phyloP scores from a whole-genome alignment of 1,139 yeast genomes.

The Nematodospora anomalae region DNA sequence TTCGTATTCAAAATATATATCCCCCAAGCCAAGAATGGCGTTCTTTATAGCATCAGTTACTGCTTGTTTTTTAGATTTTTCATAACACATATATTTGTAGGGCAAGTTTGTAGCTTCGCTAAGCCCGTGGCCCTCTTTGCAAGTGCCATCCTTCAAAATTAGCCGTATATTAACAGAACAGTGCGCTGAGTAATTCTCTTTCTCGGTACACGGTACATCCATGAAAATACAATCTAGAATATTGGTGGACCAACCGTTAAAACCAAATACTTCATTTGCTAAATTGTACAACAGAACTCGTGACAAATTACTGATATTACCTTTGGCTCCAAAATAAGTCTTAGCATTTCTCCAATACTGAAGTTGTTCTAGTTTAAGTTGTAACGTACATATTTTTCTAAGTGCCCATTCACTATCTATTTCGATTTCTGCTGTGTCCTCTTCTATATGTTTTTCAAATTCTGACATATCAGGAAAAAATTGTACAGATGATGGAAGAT shows the following conservation, averaged over 20 bases:
- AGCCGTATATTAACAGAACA: constrained; percentile 36
- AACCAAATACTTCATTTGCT: constrained; percentile 69
- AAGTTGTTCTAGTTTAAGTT: constrained; percentile 31
- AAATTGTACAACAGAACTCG: constrained; percentile 40
- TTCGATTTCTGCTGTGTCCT: constrained; percentile 3
- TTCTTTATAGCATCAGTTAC: constrained; percentile 48
- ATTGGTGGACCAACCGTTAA: constrained; percentile 63
- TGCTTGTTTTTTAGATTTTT: constrained; percentile 54
- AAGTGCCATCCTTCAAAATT: constrained; percentile 51
- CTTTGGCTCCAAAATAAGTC: constrained; percentile 7
- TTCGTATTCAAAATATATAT: constrained; percentile 22
- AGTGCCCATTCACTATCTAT: constrained; percentile 29
- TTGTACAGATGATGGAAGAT: constrained; percentile 19
- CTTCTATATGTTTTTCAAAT: constrained; percentile 17
- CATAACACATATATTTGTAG: constrained; percentile 32
- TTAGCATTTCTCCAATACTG: constrained; percentile 20
- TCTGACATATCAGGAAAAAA: constrained; percentile 27
- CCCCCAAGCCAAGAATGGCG: constrained; percentile 34
- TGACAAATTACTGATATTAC: constrained; percentile 15
- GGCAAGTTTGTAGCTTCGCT: constrained; percentile 44
- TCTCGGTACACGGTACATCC: constrained; percentile 10
- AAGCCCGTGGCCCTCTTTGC: constrained; percentile 34
- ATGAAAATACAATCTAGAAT: constrained; percentile 26
- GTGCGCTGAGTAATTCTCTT: constrained; percentile 20
- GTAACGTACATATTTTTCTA: constrained; percentile 36